Evolutionary conservation across 169 alveolate species (phyloP).

Genomic region (Cryptosporidium sp.): DNA sequence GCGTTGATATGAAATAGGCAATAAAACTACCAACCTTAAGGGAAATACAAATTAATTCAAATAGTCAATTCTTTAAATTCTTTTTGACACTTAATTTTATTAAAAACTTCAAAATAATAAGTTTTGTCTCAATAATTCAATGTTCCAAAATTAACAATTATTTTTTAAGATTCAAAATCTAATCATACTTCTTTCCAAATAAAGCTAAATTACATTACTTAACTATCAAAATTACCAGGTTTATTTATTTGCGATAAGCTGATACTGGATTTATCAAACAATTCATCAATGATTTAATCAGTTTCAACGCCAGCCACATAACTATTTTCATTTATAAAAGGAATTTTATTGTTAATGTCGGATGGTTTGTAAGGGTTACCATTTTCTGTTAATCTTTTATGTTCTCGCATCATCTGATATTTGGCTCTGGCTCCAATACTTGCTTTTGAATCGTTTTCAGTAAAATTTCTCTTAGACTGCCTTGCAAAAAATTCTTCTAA

Average conservation of each 20-base stretch:
- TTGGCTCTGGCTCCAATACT: too few species aligned
- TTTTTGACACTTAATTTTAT: too few species aligned
- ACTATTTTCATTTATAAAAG: neutral
- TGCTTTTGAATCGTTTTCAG: neutral
- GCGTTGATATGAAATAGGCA: too few species aligned
- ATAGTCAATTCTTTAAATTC: too few species aligned
- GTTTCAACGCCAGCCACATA: too few species aligned
- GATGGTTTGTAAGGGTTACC: neutral
- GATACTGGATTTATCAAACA: neutral
- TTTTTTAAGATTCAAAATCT: neutral
- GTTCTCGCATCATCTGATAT: neutral
- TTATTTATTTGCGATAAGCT: neutral
- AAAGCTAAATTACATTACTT: neutral
- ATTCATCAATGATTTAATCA: too few species aligned
- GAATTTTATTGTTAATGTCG: neutral
- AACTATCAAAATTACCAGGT: neutral
- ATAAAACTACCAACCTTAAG: neutral
- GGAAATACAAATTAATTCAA: neutral
- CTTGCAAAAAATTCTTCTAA: conserved; percentile 14
- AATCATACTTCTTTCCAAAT: too few species aligned
- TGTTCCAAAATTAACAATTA: too few species aligned
- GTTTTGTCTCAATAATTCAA: neutral
- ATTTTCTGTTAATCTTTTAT: too few species aligned
- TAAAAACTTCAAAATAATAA: too few species aligned
- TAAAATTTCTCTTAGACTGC: neutral